phyloP scores from a whole-genome alignment of 768 basidiomycete species.

The Suillus bovinus region DNA sequence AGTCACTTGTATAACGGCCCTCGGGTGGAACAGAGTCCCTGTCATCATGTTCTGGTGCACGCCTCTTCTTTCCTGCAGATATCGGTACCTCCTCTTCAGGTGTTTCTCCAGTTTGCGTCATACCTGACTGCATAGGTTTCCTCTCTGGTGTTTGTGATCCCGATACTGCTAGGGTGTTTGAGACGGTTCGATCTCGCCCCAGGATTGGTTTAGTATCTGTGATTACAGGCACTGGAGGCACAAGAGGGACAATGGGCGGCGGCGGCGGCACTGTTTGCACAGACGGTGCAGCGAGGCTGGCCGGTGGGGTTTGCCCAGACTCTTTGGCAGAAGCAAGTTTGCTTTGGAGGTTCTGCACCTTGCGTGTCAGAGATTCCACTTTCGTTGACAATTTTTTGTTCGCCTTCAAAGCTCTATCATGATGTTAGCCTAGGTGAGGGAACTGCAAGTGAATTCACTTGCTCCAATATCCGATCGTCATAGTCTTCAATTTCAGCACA shows the following conservation, averaged over 20 bases:
- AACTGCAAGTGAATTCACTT: constrained; percentile 30
- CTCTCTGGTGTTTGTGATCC: constrained; percentile 59
- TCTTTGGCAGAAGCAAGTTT: constrained; percentile 58
- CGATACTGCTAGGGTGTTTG: constrained; percentile 44
- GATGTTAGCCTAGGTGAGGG: constrained; percentile 11
- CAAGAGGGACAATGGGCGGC: constrained; percentile 21
- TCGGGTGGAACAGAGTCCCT: constrained; percentile 61
- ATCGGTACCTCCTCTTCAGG: constrained; percentile 45
- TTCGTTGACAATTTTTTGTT: constrained; percentile 75
- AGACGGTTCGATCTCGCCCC: constrained; percentile 30
- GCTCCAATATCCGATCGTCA: constrained; percentile 81
- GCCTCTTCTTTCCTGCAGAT: constrained; percentile 65
- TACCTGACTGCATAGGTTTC: constrained; percentile 12
- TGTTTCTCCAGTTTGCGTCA: constrained; percentile 45
- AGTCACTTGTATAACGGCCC: constrained; percentile 51
- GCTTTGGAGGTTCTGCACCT: constrained; percentile 68
- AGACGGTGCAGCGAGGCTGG: constrained; percentile 13
- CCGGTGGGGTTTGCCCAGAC: constrained; percentile 28
- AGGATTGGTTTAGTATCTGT: constrained; percentile 14
- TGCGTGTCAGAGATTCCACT: constrained; percentile 70
- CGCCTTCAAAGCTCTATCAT: constrained; percentile 67
- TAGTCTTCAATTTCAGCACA: constrained; percentile 82
- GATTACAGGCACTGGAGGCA: constrained; percentile 17
- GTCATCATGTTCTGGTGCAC: constrained; percentile 78
- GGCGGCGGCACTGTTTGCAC: constrained; percentile 8